Evolutionary conservation across 371 early-diverging fungal species (phyloP).

Genomic region (Entomophthora muscae): DNA sequence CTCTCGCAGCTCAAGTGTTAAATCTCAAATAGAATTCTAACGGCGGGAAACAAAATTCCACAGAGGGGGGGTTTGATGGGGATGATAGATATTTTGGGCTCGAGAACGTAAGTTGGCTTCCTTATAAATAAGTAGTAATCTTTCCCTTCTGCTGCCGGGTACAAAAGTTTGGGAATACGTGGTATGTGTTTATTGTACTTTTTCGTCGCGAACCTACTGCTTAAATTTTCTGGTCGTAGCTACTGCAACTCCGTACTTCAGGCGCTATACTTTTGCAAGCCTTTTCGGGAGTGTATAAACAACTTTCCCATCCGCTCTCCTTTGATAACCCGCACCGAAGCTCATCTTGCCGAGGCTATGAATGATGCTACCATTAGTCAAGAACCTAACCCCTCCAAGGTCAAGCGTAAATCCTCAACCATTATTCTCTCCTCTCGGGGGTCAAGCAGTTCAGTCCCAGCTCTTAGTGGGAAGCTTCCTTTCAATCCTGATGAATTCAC

Average conservation of each 20-base stretch:
- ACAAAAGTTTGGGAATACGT: slow-evolving; percentile 73
- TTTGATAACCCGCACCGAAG: slow-evolving; percentile 14
- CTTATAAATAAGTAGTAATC: background rate
- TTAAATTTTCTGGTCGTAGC: slow-evolving; percentile 19
- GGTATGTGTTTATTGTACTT: slow-evolving; percentile 26
- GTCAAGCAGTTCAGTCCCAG: background rate
- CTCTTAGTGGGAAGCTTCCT: background rate
- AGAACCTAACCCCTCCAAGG: slow-evolving; percentile 1
- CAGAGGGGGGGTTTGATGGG: slow-evolving; percentile 16
- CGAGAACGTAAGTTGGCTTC: slow-evolving; percentile 55
- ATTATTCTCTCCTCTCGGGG: background rate
- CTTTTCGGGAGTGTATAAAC: slow-evolving; percentile 83
- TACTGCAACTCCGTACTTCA: slow-evolving; percentile 93
- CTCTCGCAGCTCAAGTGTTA: slow-evolving; percentile 11
- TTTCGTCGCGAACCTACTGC: background rate
- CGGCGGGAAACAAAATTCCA: slow-evolving; percentile 20
- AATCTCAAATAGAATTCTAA: slow-evolving; percentile 16
- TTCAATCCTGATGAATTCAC: slow-evolving; percentile 20
- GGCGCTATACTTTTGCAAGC: slow-evolving; percentile 85
- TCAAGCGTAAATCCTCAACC: background rate
- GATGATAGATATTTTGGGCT: slow-evolving; percentile 36
- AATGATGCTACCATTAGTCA: background rate
- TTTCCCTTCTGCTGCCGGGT: background rate
- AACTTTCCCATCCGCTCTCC: slow-evolving; percentile 34
- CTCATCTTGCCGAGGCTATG: background rate